These are phyloP conservation scores for Darksidea phi DNA, from an alignment of 495 filamentous ascomycete genomes.

Conservation along the genomic window DNA sequence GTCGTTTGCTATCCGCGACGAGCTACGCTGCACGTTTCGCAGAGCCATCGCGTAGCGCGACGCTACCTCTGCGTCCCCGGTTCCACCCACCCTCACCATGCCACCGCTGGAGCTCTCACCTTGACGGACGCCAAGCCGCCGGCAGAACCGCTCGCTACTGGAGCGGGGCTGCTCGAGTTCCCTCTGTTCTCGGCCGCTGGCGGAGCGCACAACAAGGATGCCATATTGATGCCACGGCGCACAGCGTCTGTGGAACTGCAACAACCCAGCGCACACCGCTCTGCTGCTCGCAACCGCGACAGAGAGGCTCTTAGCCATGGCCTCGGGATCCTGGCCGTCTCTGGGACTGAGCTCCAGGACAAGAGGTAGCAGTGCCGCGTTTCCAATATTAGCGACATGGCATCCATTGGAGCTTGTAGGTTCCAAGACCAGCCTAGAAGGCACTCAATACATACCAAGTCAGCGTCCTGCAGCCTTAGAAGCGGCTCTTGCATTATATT, in stretches of 20 bases:
- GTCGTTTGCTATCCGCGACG: not conserved
- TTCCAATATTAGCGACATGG: constrained; percentile 14
- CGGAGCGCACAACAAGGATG: constrained; percentile 5
- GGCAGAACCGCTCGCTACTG: not conserved
- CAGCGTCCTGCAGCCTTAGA: too few relatives aligned
- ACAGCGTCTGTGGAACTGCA: constrained; percentile 21
- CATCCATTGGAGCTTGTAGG: not conserved
- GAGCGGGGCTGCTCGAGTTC: not conserved
- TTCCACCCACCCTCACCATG: not conserved
- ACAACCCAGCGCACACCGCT: constrained; percentile 23
- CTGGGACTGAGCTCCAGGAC: not conserved
- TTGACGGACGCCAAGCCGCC: constrained; percentile 2
- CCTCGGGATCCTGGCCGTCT: constrained; percentile 8
- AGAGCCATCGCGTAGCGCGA: not conserved
- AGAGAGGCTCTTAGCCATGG: constrained; percentile 16
- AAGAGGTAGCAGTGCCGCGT: not conserved
- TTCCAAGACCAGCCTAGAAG: too few relatives aligned
- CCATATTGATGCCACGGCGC: constrained; percentile 27
- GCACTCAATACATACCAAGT: too few relatives aligned
- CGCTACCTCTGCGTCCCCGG: not conserved
- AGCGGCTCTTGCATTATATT: too few relatives aligned
- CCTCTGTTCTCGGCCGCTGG: not conserved
- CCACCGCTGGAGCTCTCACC: not conserved
- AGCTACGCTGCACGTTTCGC: not conserved
- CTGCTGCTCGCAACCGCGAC: constrained; percentile 8